A percentile compares a stretch with the other conserved stretches of the same genome.
Evolutionary conservation across 139 green algal genomes (phyloP).

Genomic region (Diplosphaera chodatii): DNA sequence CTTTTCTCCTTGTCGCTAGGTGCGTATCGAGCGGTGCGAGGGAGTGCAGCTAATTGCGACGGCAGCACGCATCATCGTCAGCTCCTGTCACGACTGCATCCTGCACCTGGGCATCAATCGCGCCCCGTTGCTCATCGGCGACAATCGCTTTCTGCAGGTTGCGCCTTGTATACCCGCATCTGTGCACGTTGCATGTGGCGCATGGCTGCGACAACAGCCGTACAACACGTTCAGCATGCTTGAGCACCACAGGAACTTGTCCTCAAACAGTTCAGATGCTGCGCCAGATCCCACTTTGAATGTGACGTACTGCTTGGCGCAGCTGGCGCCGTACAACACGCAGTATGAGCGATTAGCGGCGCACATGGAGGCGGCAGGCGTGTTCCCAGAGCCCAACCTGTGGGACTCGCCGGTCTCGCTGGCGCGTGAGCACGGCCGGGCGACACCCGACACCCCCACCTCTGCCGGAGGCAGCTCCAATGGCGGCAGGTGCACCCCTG

Average conservation of each 20-base stretch:
- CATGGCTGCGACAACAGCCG: too few relatives aligned
- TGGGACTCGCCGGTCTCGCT: constrained; percentile 62
- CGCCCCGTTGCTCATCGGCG: constrained; percentile 54
- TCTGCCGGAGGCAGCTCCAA: not conserved
- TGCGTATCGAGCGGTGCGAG: constrained; percentile 14
- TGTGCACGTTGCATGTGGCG: too few relatives aligned
- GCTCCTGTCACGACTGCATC: constrained; percentile 76
- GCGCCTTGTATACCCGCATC: too few relatives aligned
- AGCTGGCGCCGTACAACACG: constrained; percentile 78
- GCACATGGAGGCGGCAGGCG: constrained; percentile 53
- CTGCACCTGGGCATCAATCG: constrained; percentile 70
- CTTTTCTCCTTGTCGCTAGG: too few relatives aligned
- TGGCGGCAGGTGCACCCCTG: too few relatives aligned
- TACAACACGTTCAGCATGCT: too few relatives aligned
- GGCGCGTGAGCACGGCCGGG: constrained; percentile 26
- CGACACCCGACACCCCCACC: constrained; percentile 22
- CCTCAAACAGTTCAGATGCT: too few relatives aligned
- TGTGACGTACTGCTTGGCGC: too few relatives aligned
- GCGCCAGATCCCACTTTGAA: too few relatives aligned
- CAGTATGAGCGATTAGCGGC: constrained; percentile 59
- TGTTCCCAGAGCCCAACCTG: constrained; percentile 45
- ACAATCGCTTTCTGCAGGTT: constrained; percentile 56
- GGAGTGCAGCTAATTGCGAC: constrained; percentile 49
- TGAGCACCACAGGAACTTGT: too few relatives aligned
- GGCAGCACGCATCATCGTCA: constrained; percentile 42